Percentiles rank a stretch among this genome's conserved stretches.
These are phyloP conservation scores for Clavariopsis aquatica DNA, from an alignment of 495 filamentous ascomycete genomes.

Conservation along the genomic window DNA sequence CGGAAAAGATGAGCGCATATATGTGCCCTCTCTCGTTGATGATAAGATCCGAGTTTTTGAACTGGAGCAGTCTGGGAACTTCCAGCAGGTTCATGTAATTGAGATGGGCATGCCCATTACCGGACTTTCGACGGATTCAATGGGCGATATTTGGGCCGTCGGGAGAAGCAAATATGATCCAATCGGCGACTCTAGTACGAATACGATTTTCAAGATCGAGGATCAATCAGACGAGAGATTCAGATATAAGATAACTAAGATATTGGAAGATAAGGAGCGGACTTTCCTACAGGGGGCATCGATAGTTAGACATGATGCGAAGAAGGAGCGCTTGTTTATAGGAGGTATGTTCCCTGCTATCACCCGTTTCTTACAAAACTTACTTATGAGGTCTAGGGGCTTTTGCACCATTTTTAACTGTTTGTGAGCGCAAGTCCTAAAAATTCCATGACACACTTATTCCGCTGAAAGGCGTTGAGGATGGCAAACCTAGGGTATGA, in stretches of 20 bases:
- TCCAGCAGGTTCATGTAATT: conserved; percentile 4
- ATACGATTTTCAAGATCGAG: conserved; percentile 10
- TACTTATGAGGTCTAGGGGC: not conserved
- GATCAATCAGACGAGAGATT: not conserved
- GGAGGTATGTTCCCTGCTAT: not conserved
- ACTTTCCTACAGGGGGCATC: not conserved
- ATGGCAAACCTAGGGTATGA: too few species aligned
- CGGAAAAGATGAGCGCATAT: conserved; percentile 7
- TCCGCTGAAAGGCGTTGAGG: too few species aligned
- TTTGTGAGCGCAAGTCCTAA: not conserved
- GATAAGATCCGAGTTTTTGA: conserved; percentile 17
- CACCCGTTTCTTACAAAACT: not conserved
- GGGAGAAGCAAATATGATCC: conserved; percentile 10
- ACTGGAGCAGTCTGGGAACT: not conserved
- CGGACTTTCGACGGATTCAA: not conserved
- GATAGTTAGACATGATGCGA: conserved; percentile 8
- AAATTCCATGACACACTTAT: too few species aligned
- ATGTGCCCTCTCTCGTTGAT: conserved; percentile 12
- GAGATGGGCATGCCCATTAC: conserved; percentile 13
- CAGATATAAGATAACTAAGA: not conserved
- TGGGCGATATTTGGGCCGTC: conserved; percentile 11
- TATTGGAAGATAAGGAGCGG: conserved; percentile 13
- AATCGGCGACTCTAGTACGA: not conserved
- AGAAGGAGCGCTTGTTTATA: not conserved
- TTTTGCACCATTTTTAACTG: not conserved